Evolutionary conservation across 83 land plant genomes (phyloP).

Genomic region (Picea engelmannii): DNA sequence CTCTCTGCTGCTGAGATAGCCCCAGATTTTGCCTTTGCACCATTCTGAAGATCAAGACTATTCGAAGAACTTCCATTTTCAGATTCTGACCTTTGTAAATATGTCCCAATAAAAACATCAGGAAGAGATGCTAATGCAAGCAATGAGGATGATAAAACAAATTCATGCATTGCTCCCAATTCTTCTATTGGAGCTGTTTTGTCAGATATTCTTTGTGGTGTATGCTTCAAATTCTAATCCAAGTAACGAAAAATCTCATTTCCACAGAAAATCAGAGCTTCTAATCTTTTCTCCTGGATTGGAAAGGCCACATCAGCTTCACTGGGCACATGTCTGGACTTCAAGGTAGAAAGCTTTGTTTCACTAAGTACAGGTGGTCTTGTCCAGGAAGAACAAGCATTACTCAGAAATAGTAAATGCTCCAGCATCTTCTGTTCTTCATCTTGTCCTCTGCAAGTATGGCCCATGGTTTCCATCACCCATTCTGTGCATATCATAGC

Average conservation of each 20-base stretch:
- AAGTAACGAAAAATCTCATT: constrained; percentile 74
- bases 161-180: constrained; percentile 68
- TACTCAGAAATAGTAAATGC: no score
- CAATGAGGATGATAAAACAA: constrained; percentile 77
- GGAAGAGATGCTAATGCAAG: constrained; percentile 85
- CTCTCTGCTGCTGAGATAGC: constrained; percentile 59
- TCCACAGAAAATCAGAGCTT: constrained; percentile 73
- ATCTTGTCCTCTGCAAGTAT: constrained; percentile 32
- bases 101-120: constrained; percentile 53
- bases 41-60: constrained; percentile 38
- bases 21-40: constrained; percentile 46
- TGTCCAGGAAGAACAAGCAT: no score
- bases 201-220: constrained; percentile 77
- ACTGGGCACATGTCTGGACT: no score
- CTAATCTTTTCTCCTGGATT: constrained; percentile 76
- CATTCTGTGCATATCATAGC: constrained; percentile 43
- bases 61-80: constrained; percentile 23
- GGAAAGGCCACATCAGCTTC: constrained; percentile 65
- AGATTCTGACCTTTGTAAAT: constrained; percentile 27
- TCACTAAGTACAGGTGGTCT: no score
- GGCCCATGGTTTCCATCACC: constrained; percentile 40
- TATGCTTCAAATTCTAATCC: constrained; percentile 83
- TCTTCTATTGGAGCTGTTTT: constrained; percentile 81
- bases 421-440: constrained; percentile 31
- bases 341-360: no score